phyloP scores from a whole-genome alignment of 305 asterid species.

The Fraxinus nigra region DNA sequence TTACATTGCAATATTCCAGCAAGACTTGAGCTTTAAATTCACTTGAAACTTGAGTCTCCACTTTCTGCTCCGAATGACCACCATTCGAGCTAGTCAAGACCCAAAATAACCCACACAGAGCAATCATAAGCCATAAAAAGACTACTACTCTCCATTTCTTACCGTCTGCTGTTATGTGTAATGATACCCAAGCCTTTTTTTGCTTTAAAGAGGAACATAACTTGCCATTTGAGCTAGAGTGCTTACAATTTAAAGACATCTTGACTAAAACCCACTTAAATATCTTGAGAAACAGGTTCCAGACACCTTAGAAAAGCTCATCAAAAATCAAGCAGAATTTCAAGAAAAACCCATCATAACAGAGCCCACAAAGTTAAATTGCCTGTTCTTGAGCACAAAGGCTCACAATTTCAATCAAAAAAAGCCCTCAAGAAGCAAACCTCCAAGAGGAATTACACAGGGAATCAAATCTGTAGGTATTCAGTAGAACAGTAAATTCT shows the following conservation, averaged over 20 bases:
- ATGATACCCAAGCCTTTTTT: conserved; percentile 35
- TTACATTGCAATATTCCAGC: conserved; percentile 44
- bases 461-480: conserved; percentile 8
- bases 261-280: conserved; percentile 43
- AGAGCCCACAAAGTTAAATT: conserved; percentile 7
- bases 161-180: conserved; percentile 30
- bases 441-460: conserved; percentile 3
- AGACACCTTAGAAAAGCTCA: conserved; percentile 31
- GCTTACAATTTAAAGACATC: conserved; percentile 52
- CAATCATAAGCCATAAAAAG: conserved; percentile 36
- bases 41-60: conserved; percentile 23
- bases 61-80: conserved; percentile 31
- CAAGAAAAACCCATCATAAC: conserved; percentile 16
- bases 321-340: conserved; percentile 23
- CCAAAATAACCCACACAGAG: conserved; percentile 37
- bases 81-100: conserved; percentile 22
- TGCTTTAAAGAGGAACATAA: conserved; percentile 33
- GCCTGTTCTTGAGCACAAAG: conserved; percentile 5
- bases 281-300: conserved; percentile 30
- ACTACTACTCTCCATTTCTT: conserved; percentile 40
- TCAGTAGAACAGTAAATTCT: conserved; percentile 32
- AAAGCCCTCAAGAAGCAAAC: conserved; percentile 1
- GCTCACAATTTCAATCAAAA: conserved; percentile 4
- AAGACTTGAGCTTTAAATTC: conserved; percentile 35
- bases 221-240: conserved; percentile 36